phyloP scores from a whole-genome alignment of 495 filamentous ascomycete genomes.

The Trichocladium uniseriatum region DNA sequence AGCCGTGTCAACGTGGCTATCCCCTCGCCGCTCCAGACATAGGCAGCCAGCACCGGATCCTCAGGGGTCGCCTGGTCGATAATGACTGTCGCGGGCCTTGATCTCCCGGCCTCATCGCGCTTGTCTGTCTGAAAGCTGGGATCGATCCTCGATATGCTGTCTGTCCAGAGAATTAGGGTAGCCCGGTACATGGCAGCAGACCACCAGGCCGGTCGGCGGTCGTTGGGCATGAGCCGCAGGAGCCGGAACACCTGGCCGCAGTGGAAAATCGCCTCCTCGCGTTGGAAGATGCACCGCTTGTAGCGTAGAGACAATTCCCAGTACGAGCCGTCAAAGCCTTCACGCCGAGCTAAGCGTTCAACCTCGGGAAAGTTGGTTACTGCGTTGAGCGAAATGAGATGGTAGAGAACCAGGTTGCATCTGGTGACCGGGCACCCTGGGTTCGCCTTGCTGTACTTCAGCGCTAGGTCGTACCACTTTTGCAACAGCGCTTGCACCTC shows the following conservation, averaged over 20 bases:
- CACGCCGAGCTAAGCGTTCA: slow-evolving; percentile 47
- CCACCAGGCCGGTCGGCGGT: slow-evolving; percentile 46
- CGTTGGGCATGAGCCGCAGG: slow-evolving; percentile 35
- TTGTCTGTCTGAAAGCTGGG: slow-evolving; percentile 27
- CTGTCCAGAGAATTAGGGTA: slow-evolving; percentile 42
- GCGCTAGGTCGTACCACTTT: slow-evolving; percentile 49
- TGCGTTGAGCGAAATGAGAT: slow-evolving; percentile 53
- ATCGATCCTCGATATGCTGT: slow-evolving; percentile 30
- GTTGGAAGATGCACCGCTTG: slow-evolving; percentile 44
- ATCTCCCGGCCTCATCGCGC: slow-evolving; percentile 1
- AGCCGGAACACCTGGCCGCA: slow-evolving; percentile 50
- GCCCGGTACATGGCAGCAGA: slow-evolving; percentile 44
- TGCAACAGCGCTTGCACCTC: slow-evolving; percentile 48
- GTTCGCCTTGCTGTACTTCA: slow-evolving; percentile 25
- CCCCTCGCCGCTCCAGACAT: slow-evolving; percentile 31
- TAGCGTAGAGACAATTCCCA: slow-evolving; percentile 39
- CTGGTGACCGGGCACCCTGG: slow-evolving; percentile 32
- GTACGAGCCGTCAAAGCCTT: slow-evolving; percentile 39
- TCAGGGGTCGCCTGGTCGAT: slow-evolving; percentile 35
- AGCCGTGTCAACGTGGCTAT: slow-evolving; percentile 28
- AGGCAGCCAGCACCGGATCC: slow-evolving; percentile 29
- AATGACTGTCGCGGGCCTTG: slow-evolving; percentile 14
- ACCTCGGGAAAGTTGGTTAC: slow-evolving; percentile 50
- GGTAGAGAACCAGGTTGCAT: slow-evolving; percentile 54
- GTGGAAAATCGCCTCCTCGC: slow-evolving; percentile 50